phyloP scores from a whole-genome alignment of 2,329 filamentous ascomycete genomes.

The Monilinia vaccinii-corymbosi region DNA sequence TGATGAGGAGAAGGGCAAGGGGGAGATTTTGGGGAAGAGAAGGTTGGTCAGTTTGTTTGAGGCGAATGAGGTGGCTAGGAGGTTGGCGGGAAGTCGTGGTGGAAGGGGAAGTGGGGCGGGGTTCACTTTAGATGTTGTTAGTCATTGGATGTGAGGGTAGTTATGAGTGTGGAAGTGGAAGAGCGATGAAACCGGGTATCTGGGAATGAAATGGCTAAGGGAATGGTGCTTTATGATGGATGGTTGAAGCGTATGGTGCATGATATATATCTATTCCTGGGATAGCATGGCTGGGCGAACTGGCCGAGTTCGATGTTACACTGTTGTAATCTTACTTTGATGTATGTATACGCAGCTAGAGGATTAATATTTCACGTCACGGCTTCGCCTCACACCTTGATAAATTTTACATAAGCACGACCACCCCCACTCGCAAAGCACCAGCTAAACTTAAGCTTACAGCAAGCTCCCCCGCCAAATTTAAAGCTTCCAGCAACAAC shows the following conservation, averaged over 20 bases:
- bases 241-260: background rate
- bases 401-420: no score
- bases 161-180: no score
- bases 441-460: no score
- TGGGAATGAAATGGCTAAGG: background rate
- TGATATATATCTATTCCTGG: background rate
- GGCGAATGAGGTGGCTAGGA: conserved; percentile 51
- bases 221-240: background rate
- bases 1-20: conserved; percentile 15
- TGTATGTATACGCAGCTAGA: no score
- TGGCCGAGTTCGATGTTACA: background rate
- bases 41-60: conserved; percentile 47
- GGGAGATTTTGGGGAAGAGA: conserved; percentile 35
- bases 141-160: background rate
- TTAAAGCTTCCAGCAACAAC: no score
- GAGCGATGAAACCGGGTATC: background rate
- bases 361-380: no score
- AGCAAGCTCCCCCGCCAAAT: no score
- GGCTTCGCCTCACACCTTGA: no score
- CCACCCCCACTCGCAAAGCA: no score
- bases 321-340: no score
- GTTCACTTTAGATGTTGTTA: background rate
- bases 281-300: background rate
- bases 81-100: conserved; percentile 23
- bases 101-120: no score